phyloP scores from a whole-genome alignment of 1,284 basidiomycete species.

The Boletus sp. region DNA sequence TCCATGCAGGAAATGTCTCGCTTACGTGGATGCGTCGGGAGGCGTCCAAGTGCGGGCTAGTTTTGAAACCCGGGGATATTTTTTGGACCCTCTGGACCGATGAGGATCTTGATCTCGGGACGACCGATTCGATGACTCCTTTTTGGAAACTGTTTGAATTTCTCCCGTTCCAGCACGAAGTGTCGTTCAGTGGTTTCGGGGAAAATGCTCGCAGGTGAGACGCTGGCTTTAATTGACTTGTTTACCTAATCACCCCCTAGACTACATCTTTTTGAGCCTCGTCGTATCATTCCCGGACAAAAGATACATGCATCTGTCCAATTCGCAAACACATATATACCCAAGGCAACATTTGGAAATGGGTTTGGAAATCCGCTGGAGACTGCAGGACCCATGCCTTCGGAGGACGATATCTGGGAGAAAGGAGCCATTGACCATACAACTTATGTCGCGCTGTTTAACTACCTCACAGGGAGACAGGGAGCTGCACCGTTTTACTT shows the following conservation, averaged over 20 bases:
- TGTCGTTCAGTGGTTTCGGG: conserved; percentile 5
- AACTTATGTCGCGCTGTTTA: conserved; percentile 6
- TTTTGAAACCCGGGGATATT: conserved; percentile 3
- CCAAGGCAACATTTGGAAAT: conserved; percentile 10
- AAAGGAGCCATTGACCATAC: conserved; percentile 4
- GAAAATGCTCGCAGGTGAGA: conserved; percentile 5
- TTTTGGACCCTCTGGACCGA: conserved; percentile 10
- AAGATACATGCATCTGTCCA: conserved; percentile 9
- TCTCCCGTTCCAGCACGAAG: conserved; percentile 4
- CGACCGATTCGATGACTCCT: conserved; percentile 2
- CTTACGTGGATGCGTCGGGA: conserved; percentile 10
- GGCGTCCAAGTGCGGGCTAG: background rate
- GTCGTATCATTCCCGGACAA: conserved; percentile 9
- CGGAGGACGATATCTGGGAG: conserved; percentile 9
- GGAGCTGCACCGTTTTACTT: conserved; percentile 6
- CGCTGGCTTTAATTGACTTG: background rate
- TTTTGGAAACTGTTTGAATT: conserved; percentile 5
- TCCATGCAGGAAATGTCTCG: conserved; percentile 7
- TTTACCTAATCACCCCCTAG: background rate
- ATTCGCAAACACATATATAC: conserved; percentile 7
- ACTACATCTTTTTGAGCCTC: conserved; percentile 4
- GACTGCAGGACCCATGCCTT: conserved; percentile 7
- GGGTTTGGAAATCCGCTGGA: conserved; percentile 9
- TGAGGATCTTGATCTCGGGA: conserved; percentile 7
- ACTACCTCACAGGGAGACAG: conserved; percentile 5